Base-by-base conservation (phyloP, 2,329 filamentous ascomycete species). In the Diaporthe destruens region DNA sequence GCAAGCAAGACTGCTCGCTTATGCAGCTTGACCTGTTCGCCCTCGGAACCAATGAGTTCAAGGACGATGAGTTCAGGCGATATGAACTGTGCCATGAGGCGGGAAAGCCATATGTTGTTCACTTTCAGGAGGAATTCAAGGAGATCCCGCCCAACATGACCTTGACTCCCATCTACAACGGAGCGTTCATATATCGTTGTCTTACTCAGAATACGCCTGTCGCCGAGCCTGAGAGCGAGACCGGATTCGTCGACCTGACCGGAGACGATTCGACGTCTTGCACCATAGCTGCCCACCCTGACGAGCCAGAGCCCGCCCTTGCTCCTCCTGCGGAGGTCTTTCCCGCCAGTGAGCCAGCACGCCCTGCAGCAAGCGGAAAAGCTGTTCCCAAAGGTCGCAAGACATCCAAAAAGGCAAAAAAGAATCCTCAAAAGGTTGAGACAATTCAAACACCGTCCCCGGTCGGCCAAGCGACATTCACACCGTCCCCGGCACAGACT, bases 401-500 rank as follows among this genome's bases (percentile, higher is more conserved):
- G 16, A 6, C 12, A 14, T 11, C n/a, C 56, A 20, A 61, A 12
- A 25, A 53, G 23, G 16, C 34, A 16, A 20, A 7, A 0, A 12
- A n/a, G 53, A 23, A 23, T 18, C 23, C 18, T 7, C 49, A 32
- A 32, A 53, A 34, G 55, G 34, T n/a, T 3, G n/a, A 47, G 6
- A 57, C 53, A 11, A 20, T 70, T 12, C 44, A 23, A 1, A 20
- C 25, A 23, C 47, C 42, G 18, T 2, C 55, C 23, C 44, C 47
- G 4, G 32, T 70, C n/a, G 68, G 61, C 29, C 55, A 70, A n/a
- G 25, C 8, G 23, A 54, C 44, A 20, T 61, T 61, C 56, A 9
- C 61, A 16, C 23, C 39, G 20, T 20, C 12, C n/a, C n/a, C 61
- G 12, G 47, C 11, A 1, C 36, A 14, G 16, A 42, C 12, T 42